Conservation (phyloP, 176 grass and related monocot genomes). For the Ensete ventricosum region DNA sequence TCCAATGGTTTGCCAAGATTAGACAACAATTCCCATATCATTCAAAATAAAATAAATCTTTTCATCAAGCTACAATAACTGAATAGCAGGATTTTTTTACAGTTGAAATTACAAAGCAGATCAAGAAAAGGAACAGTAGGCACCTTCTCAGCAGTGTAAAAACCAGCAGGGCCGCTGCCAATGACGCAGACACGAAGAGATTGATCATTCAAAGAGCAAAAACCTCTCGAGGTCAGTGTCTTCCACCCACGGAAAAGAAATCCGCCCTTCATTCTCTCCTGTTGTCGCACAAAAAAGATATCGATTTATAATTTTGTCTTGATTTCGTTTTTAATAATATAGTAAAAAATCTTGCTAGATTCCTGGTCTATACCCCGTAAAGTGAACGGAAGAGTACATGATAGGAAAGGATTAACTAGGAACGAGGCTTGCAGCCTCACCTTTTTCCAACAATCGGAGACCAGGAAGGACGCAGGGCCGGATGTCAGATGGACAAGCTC, state of each 20-base stretch:
- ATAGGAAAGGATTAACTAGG: no score
- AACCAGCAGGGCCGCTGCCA: constrained; percentile 77
- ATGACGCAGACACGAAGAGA: constrained; percentile 75
- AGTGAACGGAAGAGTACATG: no score
- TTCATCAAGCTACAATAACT: not conserved
- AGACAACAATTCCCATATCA: not conserved
- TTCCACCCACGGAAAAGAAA: constrained; percentile 17
- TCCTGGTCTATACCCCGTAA: no score
- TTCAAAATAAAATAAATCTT: not conserved
- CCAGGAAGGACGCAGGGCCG: no score
- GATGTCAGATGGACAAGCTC: no score
- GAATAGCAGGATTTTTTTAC: not conserved
- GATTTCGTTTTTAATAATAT: no score
- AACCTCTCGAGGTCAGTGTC: constrained; percentile 25
- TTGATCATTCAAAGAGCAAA: constrained; percentile 29
- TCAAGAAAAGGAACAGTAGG: not conserved
- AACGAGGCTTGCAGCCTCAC: no score
- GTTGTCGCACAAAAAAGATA: not conserved
- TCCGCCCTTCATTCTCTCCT: constrained; percentile 1
- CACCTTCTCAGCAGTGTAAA: constrained; percentile 94
- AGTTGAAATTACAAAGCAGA: not conserved
- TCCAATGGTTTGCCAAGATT: not conserved
- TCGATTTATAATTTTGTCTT: no score
- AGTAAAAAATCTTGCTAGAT: no score
- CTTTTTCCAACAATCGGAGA: no score